phyloP scores from a whole-genome alignment of 495 filamentous ascomycete genomes.

The Usnea hakonensis region DNA sequence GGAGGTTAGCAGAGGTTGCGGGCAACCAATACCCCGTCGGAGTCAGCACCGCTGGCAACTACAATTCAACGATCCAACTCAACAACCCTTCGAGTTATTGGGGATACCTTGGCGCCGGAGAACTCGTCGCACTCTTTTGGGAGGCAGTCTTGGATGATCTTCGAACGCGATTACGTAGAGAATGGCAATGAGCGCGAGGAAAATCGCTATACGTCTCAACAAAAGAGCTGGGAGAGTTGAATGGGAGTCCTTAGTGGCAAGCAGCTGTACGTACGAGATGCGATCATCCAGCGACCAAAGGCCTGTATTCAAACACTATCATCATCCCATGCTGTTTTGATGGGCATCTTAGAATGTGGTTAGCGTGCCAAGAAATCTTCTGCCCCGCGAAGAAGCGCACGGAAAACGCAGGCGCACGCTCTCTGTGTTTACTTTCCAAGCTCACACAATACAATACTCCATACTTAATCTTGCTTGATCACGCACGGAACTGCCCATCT shows the following conservation, averaged over 20 bases:
- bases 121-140: neutral
- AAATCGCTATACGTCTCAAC: neutral
- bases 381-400: conserved; percentile 10
- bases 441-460: neutral
- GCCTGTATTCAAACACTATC: conserved; percentile 2
- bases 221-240: neutral
- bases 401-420: conserved; percentile 4
- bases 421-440: conserved; percentile 4
- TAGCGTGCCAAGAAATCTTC: conserved; percentile 15
- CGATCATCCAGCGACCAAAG: neutral
- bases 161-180: neutral
- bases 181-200: conserved; percentile 4
- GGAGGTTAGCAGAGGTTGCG: conserved; percentile 1
- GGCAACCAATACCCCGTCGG: neutral
- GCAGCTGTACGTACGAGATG: neutral
- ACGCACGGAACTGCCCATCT: no score
- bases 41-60: neutral
- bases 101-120: neutral
- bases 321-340: conserved; percentile 14
- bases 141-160: neutral
- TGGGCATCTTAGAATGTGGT: conserved; percentile 5
- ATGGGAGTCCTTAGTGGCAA: neutral
- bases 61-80: neutral
- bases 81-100: neutral
- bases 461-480: neutral